Base-by-base conservation (phyloP, 345 rosid genomes). In the Theobroma cacao region DNA sequence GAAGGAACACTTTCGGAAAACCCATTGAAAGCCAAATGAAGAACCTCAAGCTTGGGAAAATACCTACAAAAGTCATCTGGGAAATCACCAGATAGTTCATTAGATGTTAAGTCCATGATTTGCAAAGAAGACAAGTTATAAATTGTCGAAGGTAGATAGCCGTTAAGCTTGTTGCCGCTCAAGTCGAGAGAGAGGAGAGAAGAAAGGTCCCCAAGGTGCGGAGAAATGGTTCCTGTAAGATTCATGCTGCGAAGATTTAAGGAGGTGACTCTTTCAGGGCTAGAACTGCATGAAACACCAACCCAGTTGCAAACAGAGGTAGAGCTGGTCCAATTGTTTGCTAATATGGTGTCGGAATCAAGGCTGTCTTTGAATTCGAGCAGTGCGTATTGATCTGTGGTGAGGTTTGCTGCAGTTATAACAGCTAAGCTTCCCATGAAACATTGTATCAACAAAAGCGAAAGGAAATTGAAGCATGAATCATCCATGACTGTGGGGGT, bases 121-220 rank as follows among this genome's bases (percentile, higher is more conserved):
- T 59, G 59, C 56, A 81, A 60, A 7, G 72, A 58, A 13, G 22
- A 71, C 30, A 81, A 28, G 12, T 67, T 72, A 11, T 52, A 10
- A 28, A 81, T 6, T 8, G 78, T 78, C 1, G 40, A 11, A 4
- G 79, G 84, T 7, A 81, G 30, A 7, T 52, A 10, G 30, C 81
- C 76, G 3, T 59, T 50, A 40, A 81, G 67, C 52, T 47, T 74
- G 71, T 77, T 81, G 59, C 38, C 13, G 1, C 66, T 73, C 28
- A 77, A 53, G 78, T 61, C 26, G 20, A 81, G 61, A 36, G 8
- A 28, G 0, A 43, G 7, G 0, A 78, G 72, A 31, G 75, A 75
- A 7, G 81, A 82, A 2, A 82, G 76, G 53, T 82, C 78, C 53
- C 84, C 84, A 13, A 82, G 28, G 18, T 78, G 76, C 22, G 79